These are phyloP conservation scores for Lactarius tabidus DNA, from an alignment of 768 basidiomycete species.

Conservation along the genomic window DNA sequence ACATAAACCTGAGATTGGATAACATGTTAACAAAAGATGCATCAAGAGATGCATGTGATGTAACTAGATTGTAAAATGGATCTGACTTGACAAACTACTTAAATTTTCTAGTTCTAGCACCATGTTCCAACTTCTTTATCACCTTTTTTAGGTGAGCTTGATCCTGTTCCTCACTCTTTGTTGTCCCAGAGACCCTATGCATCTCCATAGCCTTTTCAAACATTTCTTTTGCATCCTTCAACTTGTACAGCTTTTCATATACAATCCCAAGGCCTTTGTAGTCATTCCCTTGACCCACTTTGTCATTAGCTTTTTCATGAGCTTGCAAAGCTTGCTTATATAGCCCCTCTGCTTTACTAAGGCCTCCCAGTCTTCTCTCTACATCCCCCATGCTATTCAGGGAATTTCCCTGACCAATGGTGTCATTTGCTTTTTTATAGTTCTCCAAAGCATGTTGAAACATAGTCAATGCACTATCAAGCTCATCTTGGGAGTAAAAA, in stretches of 20 bases:
- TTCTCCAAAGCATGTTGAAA: constrained; percentile 17
- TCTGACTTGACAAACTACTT: neutral
- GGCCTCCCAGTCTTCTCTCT: constrained; percentile 3
- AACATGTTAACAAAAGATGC: too few species aligned
- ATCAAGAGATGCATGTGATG: too few species aligned
- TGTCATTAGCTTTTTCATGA: constrained; percentile 15
- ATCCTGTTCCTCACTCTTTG: constrained; percentile 13
- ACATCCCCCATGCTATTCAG: constrained; percentile 12
- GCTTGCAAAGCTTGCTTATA: constrained; percentile 10
- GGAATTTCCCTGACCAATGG: constrained; percentile 19
- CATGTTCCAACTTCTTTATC: constrained; percentile 2
- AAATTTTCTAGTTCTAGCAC: neutral
- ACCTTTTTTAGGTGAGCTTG: constrained; percentile 6
- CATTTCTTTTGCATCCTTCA: constrained; percentile 15
- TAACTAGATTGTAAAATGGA: neutral
- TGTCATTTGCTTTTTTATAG: constrained; percentile 5
- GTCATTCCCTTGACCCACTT: constrained; percentile 20
- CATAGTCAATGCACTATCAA: constrained; percentile 3
- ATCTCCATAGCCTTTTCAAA: constrained; percentile 18
- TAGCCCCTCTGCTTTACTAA: constrained; percentile 4
- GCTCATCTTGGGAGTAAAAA: neutral
- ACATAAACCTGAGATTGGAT: too few species aligned
- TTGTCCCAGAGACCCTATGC: constrained; percentile 6
- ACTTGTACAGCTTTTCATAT: constrained; percentile 12
- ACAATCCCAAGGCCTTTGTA: constrained; percentile 15